These are phyloP conservation scores for Dichotomocladium elegans DNA, from an alignment of 371 early-diverging fungal genomes.

Conservation along the genomic window DNA sequence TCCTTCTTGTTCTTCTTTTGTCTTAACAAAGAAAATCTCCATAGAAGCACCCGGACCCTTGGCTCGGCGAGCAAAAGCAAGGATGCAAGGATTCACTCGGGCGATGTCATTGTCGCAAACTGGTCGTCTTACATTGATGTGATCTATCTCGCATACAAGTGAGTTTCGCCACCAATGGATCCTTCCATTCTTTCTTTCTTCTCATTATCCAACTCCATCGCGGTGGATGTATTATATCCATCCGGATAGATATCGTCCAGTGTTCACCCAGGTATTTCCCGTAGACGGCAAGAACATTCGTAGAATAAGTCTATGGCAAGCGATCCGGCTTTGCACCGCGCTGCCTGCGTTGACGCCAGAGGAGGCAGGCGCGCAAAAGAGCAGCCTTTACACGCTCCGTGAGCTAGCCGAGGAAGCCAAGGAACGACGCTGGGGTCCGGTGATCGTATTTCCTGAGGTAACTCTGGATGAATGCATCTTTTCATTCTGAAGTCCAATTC, in stretches of 20 bases:
- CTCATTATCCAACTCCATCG: too few species aligned
- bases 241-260: slow-evolving; percentile 57
- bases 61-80: slow-evolving; percentile 15
- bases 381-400: slow-evolving; percentile 34
- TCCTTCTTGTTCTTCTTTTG: too few species aligned
- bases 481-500: too few species aligned
- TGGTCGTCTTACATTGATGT: slow-evolving; percentile 85
- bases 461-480: too few species aligned
- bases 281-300: slow-evolving; percentile 44
- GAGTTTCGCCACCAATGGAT: too few species aligned
- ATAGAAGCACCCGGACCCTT: not conserved
- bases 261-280: slow-evolving; percentile 67
- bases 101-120: slow-evolving; percentile 78
- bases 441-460: slow-evolving; percentile 83
- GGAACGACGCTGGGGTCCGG: slow-evolving; percentile 52
- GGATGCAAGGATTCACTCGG: slow-evolving; percentile 27
- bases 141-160: slow-evolving; percentile 69
- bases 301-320: slow-evolving; percentile 53
- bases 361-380: slow-evolving; percentile 5
- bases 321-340: slow-evolving; percentile 46
- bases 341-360: slow-evolving; percentile 38
- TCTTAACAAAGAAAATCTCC: not conserved
- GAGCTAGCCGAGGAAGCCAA: slow-evolving; percentile 52
- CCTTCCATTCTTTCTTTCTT: too few species aligned
- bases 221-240: too few species aligned